These are phyloP conservation scores for Plantago elongata DNA, from an alignment of 257 asterid genomes.

Conservation along the genomic window DNA sequence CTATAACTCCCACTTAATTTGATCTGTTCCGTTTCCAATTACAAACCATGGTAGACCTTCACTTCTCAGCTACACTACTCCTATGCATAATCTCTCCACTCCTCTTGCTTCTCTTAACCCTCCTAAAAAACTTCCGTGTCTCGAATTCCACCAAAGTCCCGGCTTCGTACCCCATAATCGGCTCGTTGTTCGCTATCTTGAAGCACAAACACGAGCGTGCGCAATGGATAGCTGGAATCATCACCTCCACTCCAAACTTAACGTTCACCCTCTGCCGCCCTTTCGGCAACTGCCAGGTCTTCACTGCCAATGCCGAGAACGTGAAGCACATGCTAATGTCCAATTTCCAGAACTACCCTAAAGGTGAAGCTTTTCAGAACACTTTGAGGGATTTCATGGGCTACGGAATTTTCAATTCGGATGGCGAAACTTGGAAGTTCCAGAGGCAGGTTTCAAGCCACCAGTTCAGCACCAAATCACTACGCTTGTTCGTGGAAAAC, in stretches of 20 bases:
- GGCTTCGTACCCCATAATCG: background rate
- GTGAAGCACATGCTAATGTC: slow-evolving; percentile 7
- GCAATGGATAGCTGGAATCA: background rate
- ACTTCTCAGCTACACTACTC: background rate
- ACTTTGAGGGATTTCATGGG: background rate
- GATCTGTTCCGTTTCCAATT: no score
- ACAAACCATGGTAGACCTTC: background rate
- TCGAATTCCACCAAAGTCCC: background rate
- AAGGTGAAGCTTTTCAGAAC: background rate
- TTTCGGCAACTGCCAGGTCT: background rate
- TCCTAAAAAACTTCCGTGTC: background rate
- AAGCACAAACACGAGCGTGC: background rate
- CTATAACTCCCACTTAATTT: background rate
- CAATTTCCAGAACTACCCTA: background rate
- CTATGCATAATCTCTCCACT: background rate
- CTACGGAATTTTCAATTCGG: background rate
- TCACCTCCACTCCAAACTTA: slow-evolving; percentile 1
- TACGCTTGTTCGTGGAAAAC: slow-evolving; percentile 2
- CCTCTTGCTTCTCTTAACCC: background rate
- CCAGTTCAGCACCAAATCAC: slow-evolving; percentile 3
- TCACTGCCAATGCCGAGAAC: slow-evolving; percentile 3
- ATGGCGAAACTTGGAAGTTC: slow-evolving; percentile 4
- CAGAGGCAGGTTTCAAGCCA: background rate
- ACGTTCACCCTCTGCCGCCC: background rate
- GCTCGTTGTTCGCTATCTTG: background rate